Percentiles rank a stretch among this genome's conserved stretches.
Evolutionary conservation across 2,329 filamentous ascomycete species (phyloP).

Genomic region (Sporothrix dimorphospora): DNA sequence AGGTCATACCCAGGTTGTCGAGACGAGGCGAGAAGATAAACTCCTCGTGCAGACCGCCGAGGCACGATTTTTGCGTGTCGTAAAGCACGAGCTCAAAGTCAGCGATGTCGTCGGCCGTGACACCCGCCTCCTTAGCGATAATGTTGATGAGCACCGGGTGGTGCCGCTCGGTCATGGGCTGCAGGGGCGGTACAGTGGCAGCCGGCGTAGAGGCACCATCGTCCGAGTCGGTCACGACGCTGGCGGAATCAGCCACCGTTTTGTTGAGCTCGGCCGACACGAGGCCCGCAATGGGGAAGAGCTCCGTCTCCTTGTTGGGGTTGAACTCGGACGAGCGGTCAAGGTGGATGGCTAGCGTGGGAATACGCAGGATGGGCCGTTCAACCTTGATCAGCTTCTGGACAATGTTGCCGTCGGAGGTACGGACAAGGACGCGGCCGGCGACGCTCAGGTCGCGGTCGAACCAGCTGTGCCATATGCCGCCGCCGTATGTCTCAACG

Average conservation of each 20-base stretch:
- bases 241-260: constrained; percentile 46
- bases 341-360: constrained; percentile 91
- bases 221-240: constrained; percentile 45
- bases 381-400: constrained; percentile 90
- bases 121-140: constrained; percentile 77
- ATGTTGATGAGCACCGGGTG: constrained; percentile 85
- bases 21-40: constrained; percentile 95
- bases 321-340: constrained; percentile 83
- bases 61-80: constrained; percentile 86
- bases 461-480: constrained; percentile 98
- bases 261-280: constrained; percentile 85
- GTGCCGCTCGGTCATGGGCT: constrained; percentile 78
- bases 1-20: constrained; percentile 96
- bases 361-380: constrained; percentile 86
- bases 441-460: constrained; percentile 92
- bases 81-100: constrained; percentile 98
- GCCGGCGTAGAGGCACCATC: constrained; percentile 45
- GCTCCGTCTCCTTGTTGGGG: constrained; percentile 95
- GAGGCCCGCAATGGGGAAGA: constrained; percentile 91
- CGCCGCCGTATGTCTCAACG: constrained; percentile 95
- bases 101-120: constrained; percentile 70
- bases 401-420: constrained; percentile 69
- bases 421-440: constrained; percentile 78
- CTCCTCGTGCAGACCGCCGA: constrained; percentile 90
- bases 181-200: constrained; percentile 65